phyloP scores from a whole-genome alignment of 2,329 filamentous ascomycete species.

The Niveomyces coronatus region DNA sequence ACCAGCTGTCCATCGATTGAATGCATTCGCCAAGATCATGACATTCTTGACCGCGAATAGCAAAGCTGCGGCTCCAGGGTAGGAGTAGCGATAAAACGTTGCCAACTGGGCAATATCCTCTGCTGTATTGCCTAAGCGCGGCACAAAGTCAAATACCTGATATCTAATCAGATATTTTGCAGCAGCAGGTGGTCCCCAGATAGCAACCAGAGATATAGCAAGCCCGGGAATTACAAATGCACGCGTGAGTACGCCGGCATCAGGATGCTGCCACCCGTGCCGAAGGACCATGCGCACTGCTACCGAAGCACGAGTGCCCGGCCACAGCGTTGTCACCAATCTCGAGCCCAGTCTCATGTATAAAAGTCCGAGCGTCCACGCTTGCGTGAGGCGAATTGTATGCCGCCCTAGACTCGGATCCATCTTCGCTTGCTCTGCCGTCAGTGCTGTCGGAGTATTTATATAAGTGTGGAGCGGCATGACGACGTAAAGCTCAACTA shows the following conservation, averaged over 20 bases:
- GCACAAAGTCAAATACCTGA: conserved; percentile 10
- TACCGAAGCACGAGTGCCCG: conserved; percentile 58
- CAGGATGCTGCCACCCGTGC: conserved; percentile 68
- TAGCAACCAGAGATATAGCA: conserved; percentile 49
- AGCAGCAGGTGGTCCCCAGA: conserved; percentile 53
- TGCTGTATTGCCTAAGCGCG: conserved; percentile 12
- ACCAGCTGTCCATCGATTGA: conserved; percentile 66
- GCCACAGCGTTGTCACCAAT: conserved; percentile 56
- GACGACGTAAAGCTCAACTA: conserved; percentile 82
- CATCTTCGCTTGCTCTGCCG: conserved; percentile 17
- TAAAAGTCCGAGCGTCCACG: conserved; percentile 86
- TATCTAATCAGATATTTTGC: conserved; percentile 30
- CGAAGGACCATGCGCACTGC: conserved; percentile 66
- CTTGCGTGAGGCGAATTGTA: conserved; percentile 78
- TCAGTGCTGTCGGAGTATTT: conserved; percentile 28
- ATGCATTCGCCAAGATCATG: conserved; percentile 46
- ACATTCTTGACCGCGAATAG: conserved; percentile 32
- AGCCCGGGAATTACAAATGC: conserved; percentile 73
- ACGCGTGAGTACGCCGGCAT: conserved; percentile 68
- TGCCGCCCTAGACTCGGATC: conserved; percentile 34
- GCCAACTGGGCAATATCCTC: conserved; percentile 21
- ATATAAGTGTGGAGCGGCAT: conserved; percentile 79
- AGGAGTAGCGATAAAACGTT: conserved; percentile 50
- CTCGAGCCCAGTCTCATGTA: conserved; percentile 74
- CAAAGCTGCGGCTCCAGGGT: conserved; percentile 52